phyloP scores from a whole-genome alignment of 2,329 filamentous ascomycete species.

The Arthrobotrys megalospora region DNA sequence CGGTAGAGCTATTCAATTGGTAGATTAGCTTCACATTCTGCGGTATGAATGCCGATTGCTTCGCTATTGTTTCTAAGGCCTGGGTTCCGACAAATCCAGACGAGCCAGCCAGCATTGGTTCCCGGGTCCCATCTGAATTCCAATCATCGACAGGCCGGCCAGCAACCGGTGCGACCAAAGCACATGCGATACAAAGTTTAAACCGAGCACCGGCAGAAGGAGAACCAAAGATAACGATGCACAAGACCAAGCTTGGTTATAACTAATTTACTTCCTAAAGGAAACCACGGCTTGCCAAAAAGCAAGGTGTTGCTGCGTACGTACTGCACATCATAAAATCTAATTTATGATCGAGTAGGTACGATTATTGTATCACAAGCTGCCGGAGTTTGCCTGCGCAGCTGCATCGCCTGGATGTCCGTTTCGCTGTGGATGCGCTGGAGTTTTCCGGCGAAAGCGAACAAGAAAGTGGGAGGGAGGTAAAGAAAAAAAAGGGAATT shows the following conservation, averaged over 20 bases:
- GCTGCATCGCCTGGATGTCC: slow-evolving; percentile 43
- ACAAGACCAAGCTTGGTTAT: slow-evolving; percentile 26
- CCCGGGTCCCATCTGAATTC: slow-evolving; percentile 27
- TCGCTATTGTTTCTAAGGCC: slow-evolving; percentile 8
- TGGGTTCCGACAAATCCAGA: slow-evolving; percentile 45
- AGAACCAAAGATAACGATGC: slow-evolving; percentile 24
- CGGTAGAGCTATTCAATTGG: slow-evolving; percentile 57
- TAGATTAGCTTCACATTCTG: slow-evolving; percentile 58
- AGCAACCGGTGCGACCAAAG: slow-evolving; percentile 32
- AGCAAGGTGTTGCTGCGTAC: slow-evolving; percentile 25
- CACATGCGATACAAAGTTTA: slow-evolving; percentile 59
- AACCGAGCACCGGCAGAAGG: slow-evolving; percentile 39
- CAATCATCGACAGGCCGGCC: slow-evolving; percentile 33
- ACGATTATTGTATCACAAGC: slow-evolving; percentile 20
- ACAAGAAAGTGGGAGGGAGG: neutral
- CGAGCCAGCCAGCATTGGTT: slow-evolving; percentile 47
- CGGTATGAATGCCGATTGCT: slow-evolving; percentile 60
- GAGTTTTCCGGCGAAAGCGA: slow-evolving; percentile 31
- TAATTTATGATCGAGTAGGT: slow-evolving; percentile 27
- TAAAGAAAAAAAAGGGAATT: neutral
- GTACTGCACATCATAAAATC: slow-evolving; percentile 50
- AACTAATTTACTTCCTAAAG: slow-evolving; percentile 23
- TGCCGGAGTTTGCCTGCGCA: slow-evolving; percentile 39
- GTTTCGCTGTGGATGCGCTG: slow-evolving; percentile 17
- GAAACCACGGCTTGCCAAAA: slow-evolving; percentile 15